Evolutionary conservation across 1,284 basidiomycete genomes (phyloP).

Genomic region (Trametes hirsuta): DNA sequence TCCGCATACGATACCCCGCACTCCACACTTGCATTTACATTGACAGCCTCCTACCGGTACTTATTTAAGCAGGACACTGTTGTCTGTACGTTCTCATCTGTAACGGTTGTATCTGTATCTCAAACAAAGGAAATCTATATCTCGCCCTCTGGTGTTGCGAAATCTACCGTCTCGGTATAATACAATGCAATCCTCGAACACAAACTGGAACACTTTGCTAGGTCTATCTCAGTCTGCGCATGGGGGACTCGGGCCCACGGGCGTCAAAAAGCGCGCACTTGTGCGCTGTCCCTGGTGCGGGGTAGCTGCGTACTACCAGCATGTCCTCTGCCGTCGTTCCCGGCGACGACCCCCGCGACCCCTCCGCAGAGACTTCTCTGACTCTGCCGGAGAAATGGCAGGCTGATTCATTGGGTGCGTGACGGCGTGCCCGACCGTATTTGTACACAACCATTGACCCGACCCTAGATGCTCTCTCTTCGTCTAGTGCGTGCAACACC

Average conservation of each 20-base stretch:
- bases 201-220: no score
- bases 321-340: slow-evolving; percentile 14
- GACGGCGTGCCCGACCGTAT: neutral
- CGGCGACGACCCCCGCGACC: slow-evolving; percentile 65
- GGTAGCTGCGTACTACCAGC: slow-evolving; percentile 13
- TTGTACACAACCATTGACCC: neutral
- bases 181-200: no score
- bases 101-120: slow-evolving; percentile 13
- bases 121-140: neutral
- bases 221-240: no score
- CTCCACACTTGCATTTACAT: neutral
- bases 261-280: neutral
- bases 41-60: neutral
- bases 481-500: slow-evolving; percentile 44
- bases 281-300: neutral
- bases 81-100: slow-evolving; percentile 13
- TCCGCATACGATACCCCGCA: slow-evolving; percentile 1
- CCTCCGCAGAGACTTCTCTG: slow-evolving; percentile 59
- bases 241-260: neutral
- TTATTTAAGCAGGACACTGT: slow-evolving; percentile 16
- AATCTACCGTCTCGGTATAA: no score
- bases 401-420: slow-evolving; percentile 56
- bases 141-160: no score
- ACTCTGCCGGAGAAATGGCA: slow-evolving; percentile 67
- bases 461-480: slow-evolving; percentile 55